Conservation (phyloP, 2,329 filamentous ascomycete species). For the Whalleya microplaca region DNA sequence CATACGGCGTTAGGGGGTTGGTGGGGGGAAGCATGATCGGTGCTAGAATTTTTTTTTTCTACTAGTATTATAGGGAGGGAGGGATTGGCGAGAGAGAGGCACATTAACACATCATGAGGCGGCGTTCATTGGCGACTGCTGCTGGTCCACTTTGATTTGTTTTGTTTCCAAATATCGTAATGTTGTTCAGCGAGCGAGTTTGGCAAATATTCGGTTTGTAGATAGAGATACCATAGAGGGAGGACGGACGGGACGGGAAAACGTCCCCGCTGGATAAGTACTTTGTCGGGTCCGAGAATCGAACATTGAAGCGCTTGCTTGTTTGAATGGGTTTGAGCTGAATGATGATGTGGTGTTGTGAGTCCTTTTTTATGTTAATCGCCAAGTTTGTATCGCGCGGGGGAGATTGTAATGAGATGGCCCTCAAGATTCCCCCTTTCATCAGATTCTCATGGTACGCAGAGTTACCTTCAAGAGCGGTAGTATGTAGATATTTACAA, state of each 20-base stretch:
- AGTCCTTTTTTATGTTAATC: too few relatives aligned
- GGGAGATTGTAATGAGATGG: too few relatives aligned
- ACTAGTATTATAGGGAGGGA: neutral
- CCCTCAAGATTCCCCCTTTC: too few relatives aligned
- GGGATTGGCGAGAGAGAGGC: neutral
- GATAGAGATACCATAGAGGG: conserved; percentile 23
- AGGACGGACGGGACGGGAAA: too few relatives aligned
- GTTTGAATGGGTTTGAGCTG: neutral
- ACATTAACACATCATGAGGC: conserved; percentile 13
- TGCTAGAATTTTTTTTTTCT: neutral
- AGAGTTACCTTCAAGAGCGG: too few relatives aligned
- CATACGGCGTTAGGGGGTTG: neutral
- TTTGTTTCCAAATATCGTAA: conserved; percentile 3
- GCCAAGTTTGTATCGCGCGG: too few relatives aligned
- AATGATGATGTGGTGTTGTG: neutral
- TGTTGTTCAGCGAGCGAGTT: conserved; percentile 14
- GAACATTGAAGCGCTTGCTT: neutral
- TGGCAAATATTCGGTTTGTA: conserved; percentile 4
- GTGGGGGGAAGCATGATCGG: neutral
- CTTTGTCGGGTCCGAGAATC: neutral
- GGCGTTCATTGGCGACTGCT: conserved; percentile 22
- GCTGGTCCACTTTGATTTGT: conserved; percentile 2
- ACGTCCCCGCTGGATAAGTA: conserved; percentile 8
- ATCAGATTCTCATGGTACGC: too few relatives aligned
- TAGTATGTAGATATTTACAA: too few relatives aligned